Percentiles rank a stretch among this genome's conserved stretches.
These are phyloP conservation scores for Penicillium sp. DNA, from an alignment of 2,329 filamentous ascomycete genomes.

Conservation along the genomic window DNA sequence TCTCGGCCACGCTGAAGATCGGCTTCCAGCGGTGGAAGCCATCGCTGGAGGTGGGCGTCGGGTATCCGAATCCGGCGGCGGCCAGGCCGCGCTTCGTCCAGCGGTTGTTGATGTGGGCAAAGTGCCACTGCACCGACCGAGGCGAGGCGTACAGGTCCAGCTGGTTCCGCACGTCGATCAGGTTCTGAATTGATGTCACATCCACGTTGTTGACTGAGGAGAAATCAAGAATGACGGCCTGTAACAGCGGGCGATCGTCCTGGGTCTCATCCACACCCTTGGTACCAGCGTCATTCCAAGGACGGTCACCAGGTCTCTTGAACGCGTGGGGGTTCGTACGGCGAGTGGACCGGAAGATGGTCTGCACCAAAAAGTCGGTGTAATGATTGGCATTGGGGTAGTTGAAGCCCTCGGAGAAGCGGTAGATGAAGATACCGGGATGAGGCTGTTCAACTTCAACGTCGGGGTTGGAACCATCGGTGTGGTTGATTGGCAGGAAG, in stretches of 20 bases:
- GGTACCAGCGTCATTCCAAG: slow-evolving; percentile 92
- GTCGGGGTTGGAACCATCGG: slow-evolving; percentile 86
- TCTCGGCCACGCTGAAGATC: slow-evolving; percentile 91
- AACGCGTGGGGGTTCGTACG: slow-evolving; percentile 71
- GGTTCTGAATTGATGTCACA: slow-evolving; percentile 83
- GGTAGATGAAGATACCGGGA: slow-evolving; percentile 92
- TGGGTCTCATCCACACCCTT: slow-evolving; percentile 51
- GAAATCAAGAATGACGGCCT: slow-evolving; percentile 92
- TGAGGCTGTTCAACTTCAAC: slow-evolving; percentile 78
- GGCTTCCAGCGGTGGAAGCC: slow-evolving; percentile 76
- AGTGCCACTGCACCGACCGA: slow-evolving; percentile 87
- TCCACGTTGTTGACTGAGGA: slow-evolving; percentile 92
- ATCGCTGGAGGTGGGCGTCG: slow-evolving; percentile 55
- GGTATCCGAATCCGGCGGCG: slow-evolving; percentile 84
- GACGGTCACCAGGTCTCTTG: slow-evolving; percentile 68
- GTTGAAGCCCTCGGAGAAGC: slow-evolving; percentile 92
- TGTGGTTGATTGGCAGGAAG: slow-evolving; percentile 81
- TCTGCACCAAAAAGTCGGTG: slow-evolving; percentile 70
- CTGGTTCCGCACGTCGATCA: slow-evolving; percentile 94
- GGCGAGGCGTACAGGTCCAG: slow-evolving; percentile 81
- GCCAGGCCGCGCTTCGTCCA: slow-evolving; percentile 92
- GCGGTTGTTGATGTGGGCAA: slow-evolving; percentile 87
- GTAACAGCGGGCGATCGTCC: slow-evolving; percentile 65
- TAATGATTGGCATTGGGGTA: slow-evolving; percentile 92
- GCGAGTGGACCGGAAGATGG: slow-evolving; percentile 69